These are phyloP conservation scores for Didymella segeticola DNA, from an alignment of 2,329 filamentous ascomycete genomes.

Conservation along the genomic window DNA sequence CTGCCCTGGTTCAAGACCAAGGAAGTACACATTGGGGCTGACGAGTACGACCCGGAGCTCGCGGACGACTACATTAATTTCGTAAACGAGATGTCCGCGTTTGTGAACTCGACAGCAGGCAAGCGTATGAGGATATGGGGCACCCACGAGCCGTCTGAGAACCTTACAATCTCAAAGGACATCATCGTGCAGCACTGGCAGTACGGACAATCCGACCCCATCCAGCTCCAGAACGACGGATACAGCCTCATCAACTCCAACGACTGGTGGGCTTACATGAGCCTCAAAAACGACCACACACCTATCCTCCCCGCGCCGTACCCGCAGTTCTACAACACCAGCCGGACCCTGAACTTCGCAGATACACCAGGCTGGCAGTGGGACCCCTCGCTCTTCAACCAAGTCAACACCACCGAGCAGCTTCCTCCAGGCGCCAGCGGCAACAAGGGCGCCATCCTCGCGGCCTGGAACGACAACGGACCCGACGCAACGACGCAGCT, in stretches of 20 bases:
- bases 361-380: conserved; percentile 53
- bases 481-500: conserved; percentile 57
- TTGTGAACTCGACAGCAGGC: conserved; percentile 38
- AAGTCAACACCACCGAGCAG: conserved; percentile 52
- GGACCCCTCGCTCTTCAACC: conserved; percentile 55
- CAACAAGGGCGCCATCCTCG: conserved; percentile 47
- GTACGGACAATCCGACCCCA: conserved; percentile 56
- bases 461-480: conserved; percentile 59
- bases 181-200: conserved; percentile 58
- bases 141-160: conserved; percentile 53
- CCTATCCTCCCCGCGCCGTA: conserved; percentile 56
- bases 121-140: conserved; percentile 49
- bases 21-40: conserved; percentile 48
- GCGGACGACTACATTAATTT: conserved; percentile 49
- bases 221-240: conserved; percentile 47
- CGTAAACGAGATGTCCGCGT: conserved; percentile 46
- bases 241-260: conserved; percentile 56
- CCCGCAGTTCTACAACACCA: conserved; percentile 56
- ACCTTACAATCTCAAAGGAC: conserved; percentile 49
- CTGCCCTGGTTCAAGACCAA: conserved; percentile 49
- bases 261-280: conserved; percentile 63
- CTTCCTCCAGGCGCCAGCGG: conserved; percentile 38
- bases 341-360: conserved; percentile 56
- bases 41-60: conserved; percentile 46
- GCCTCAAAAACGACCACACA: conserved; percentile 60